phyloP scores from a whole-genome alignment of 192 early-diverging fungal genomes.

The Coemansia sp. region DNA sequence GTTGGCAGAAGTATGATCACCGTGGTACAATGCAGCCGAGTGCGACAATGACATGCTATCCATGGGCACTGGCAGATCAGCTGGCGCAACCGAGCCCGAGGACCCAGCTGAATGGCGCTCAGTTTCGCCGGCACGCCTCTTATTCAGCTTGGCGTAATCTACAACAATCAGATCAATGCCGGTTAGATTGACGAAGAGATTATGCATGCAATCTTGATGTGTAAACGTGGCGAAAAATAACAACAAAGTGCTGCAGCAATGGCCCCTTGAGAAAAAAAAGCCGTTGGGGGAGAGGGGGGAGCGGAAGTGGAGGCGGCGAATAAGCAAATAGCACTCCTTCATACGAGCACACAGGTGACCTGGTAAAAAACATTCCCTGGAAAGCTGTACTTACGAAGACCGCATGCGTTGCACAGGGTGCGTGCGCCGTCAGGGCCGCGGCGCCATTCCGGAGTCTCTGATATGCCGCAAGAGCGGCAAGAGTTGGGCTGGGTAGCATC shows the following conservation, averaged over 20 bases:
- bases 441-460: slow-evolving; percentile 92
- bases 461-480: slow-evolving; percentile 77
- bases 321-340: background rate
- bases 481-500: slow-evolving; percentile 63
- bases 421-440: slow-evolving; percentile 87
- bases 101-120: slow-evolving; percentile 7
- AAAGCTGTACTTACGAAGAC: slow-evolving; percentile 69
- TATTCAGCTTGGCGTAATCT: slow-evolving; percentile 58
- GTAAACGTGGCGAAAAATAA: background rate
- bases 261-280: background rate
- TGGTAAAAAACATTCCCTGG: background rate
- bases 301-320: background rate
- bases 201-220: slow-evolving; percentile 11
- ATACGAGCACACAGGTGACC: background rate
- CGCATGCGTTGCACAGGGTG: slow-evolving; percentile 95
- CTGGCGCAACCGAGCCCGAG: slow-evolving; percentile 1
- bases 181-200: background rate
- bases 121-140: slow-evolving; percentile 50
- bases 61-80: background rate
- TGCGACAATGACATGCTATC: background rate
- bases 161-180: slow-evolving; percentile 2
- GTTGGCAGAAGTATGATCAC: slow-evolving; percentile 1
- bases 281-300: background rate
- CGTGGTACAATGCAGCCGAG: background rate
- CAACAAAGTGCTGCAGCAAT: background rate